Percentiles rank a stretch among this genome's conserved stretches.
Conservation (phyloP, 345 rosid species). For the Ceriops decandra region DNA sequence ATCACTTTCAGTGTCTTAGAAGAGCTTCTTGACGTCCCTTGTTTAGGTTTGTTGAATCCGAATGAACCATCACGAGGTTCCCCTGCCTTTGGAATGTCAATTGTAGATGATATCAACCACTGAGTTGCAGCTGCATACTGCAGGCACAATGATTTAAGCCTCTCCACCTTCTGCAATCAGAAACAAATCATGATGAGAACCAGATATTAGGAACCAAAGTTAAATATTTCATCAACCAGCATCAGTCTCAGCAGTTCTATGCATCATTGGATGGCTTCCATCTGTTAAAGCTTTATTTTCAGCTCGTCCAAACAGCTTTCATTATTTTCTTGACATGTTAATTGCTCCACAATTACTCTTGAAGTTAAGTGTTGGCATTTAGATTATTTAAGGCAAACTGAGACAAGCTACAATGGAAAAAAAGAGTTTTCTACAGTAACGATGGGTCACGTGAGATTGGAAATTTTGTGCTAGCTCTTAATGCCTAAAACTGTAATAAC, state of each 20-base stretch:
- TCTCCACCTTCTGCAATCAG: conserved; percentile 86
- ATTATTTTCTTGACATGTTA: no score
- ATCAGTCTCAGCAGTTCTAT: neutral
- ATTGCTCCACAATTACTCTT: no score
- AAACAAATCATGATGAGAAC: neutral
- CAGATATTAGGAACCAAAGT: neutral
- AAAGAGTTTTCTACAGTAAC: no score
- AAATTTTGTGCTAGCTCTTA: neutral
- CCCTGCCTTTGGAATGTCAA: conserved; percentile 49
- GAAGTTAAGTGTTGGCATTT: no score
- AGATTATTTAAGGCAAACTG: neutral
- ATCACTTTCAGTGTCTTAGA: conserved; percentile 43
- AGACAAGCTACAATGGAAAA: neutral
- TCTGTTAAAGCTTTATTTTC: neutral
- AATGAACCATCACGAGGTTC: conserved; percentile 29
- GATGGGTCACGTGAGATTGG: neutral
- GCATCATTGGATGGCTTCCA: neutral
- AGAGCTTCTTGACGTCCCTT: conserved; percentile 32
- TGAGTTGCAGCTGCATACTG: conserved; percentile 93
- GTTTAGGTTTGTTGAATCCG: conserved; percentile 32
- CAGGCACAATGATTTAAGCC: conserved; percentile 72
- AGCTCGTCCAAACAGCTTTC: neutral
- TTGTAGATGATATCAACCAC: conserved; percentile 86
- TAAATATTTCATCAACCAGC: neutral
- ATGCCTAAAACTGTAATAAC: neutral